Percentiles rank a stretch among this genome's conserved stretches.
phyloP scores from a whole-genome alignment of 2,329 filamentous ascomycete genomes.

The Aspergillus intermedius region DNA sequence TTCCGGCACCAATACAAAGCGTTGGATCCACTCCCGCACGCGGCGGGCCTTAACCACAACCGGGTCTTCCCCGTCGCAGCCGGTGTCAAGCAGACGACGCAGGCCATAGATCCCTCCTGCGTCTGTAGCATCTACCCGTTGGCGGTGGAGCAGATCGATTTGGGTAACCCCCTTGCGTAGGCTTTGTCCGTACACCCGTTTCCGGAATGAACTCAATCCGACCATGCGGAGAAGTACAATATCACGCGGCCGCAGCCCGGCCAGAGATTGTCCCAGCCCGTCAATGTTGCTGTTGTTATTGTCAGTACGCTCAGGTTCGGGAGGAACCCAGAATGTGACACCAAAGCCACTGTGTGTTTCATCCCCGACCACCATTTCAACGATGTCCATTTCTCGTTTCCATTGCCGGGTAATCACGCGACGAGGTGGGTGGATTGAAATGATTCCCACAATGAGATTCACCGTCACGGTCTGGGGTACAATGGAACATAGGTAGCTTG shows the following conservation, averaged over 20 bases:
- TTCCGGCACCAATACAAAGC: slow-evolving; percentile 54
- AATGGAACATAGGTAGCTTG: slow-evolving; percentile 59
- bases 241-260: slow-evolving; percentile 60
- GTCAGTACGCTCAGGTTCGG: slow-evolving; percentile 15
- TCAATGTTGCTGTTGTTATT: slow-evolving; percentile 14
- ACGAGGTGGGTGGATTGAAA: slow-evolving; percentile 62
- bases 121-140: slow-evolving; percentile 47
- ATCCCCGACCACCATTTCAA: slow-evolving; percentile 77
- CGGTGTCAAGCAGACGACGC: slow-evolving; percentile 37
- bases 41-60: slow-evolving; percentile 58
- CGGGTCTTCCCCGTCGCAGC: slow-evolving; percentile 31
- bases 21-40: slow-evolving; percentile 68
- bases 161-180: slow-evolving; percentile 64
- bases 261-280: slow-evolving; percentile 36
- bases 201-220: slow-evolving; percentile 66
- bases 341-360: slow-evolving; percentile 75
- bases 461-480: slow-evolving; percentile 74
- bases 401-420: slow-evolving; percentile 57
- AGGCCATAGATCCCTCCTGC: slow-evolving; percentile 52
- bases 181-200: slow-evolving; percentile 78
- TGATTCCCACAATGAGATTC: slow-evolving; percentile 72
- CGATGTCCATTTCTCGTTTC: slow-evolving; percentile 53
- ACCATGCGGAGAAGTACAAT: slow-evolving; percentile 75
- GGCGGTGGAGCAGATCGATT: slow-evolving; percentile 59
- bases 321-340: slow-evolving; percentile 74